These are phyloP conservation scores for Neonectria punicea DNA, from an alignment of 2,329 filamentous ascomycete species.

Conservation along the genomic window DNA sequence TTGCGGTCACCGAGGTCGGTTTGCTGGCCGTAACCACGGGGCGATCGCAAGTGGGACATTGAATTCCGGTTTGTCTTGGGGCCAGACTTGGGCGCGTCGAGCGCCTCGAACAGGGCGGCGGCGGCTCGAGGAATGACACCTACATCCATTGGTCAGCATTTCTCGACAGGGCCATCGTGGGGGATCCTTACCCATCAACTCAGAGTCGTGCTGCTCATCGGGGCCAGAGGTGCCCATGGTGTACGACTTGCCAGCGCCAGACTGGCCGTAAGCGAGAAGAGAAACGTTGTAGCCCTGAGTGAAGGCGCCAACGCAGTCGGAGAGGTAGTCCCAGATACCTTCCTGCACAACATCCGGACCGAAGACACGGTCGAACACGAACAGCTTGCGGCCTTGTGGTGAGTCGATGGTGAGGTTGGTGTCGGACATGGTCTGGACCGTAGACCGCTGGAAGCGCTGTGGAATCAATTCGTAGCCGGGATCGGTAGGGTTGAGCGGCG, in stretches of 20 bases:
- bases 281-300: conserved; percentile 98
- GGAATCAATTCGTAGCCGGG: conserved; percentile 96
- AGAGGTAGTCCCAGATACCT: conserved; percentile 93
- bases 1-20: conserved; percentile 72
- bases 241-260: conserved; percentile 96
- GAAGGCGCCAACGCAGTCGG: conserved; percentile 90
- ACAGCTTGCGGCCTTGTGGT: conserved; percentile 91
- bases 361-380: conserved; percentile 97
- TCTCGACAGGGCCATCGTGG: neutral
- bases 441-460: conserved; percentile 91
- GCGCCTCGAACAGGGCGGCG: conserved; percentile 84
- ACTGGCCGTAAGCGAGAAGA: conserved; percentile 95
- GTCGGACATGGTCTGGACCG: conserved; percentile 87
- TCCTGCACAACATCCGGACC: conserved; percentile 84
- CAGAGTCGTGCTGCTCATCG: conserved; percentile 74
- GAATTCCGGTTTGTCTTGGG: conserved; percentile 67
- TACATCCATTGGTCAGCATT: conserved; percentile 48
- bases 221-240: conserved; percentile 98
- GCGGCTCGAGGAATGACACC: conserved; percentile 97
- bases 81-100: conserved; percentile 67
- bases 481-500: conserved; percentile 83
- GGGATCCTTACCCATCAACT: conserved; percentile 77
- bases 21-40: conserved; percentile 71
- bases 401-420: conserved; percentile 91
- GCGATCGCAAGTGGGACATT: conserved; percentile 82